These are phyloP conservation scores for Phytopythium delawarense DNA, from an alignment of 352 stramenopile species.

Conservation along the genomic window DNA sequence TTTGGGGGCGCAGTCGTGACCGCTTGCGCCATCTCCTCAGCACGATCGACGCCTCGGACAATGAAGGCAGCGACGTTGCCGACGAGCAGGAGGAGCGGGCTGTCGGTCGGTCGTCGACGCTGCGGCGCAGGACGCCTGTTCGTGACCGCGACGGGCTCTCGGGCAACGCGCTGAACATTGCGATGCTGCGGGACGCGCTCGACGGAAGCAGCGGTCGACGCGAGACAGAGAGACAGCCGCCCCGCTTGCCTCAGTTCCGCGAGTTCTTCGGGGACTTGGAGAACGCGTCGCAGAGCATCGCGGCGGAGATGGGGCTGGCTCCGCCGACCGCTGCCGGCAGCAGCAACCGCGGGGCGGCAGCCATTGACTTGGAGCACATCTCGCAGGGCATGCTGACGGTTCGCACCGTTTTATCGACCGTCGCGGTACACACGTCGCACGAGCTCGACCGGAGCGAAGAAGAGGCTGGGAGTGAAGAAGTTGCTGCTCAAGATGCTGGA, in stretches of 20 bases:
- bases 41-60: slow-evolving; percentile 7
- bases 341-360: background rate
- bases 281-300: slow-evolving; percentile 21
- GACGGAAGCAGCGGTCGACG: background rate
- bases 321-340: background rate
- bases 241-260: slow-evolving; percentile 31
- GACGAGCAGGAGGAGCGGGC: background rate
- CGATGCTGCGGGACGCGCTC: slow-evolving; percentile 49
- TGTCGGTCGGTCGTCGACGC: background rate
- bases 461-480: background rate
- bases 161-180: slow-evolving; percentile 58
- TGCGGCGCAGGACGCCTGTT: background rate
- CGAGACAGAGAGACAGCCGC: background rate
- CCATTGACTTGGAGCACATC: slow-evolving; percentile 48
- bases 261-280: slow-evolving; percentile 36
- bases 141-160: slow-evolving; percentile 3
- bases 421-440: background rate
- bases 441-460: background rate
- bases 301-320: slow-evolving; percentile 25
- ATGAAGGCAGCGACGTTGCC: background rate
- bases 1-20: slow-evolving; percentile 16
- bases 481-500: slow-evolving; percentile 2
- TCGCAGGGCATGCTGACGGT: slow-evolving; percentile 51
- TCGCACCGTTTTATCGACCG: slow-evolving; percentile 50
- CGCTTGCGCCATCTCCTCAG: slow-evolving; percentile 17